A percentile compares a stretch with the other conserved stretches of the same genome.
phyloP scores from a whole-genome alignment of 176 grass and related monocot genomes.

The Guadua angustifolia region DNA sequence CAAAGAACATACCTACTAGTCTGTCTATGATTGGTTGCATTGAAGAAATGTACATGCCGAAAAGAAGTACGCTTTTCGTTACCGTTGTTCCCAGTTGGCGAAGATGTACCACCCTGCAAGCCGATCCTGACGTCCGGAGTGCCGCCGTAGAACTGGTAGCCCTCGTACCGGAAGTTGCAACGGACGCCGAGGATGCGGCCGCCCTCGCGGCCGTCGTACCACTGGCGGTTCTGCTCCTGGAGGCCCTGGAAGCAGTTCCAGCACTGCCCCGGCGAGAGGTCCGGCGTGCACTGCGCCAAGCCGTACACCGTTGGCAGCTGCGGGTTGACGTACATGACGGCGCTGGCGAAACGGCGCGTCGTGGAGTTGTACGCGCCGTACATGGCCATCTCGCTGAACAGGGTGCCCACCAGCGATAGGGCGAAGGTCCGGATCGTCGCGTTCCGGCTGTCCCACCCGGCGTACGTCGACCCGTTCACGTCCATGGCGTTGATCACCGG shows the following conservation, averaged over 20 bases:
- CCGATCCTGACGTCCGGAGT: slow-evolving; percentile 53
- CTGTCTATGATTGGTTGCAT: background rate
- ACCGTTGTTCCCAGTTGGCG: slow-evolving; percentile 3
- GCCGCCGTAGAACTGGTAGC: slow-evolving; percentile 54
- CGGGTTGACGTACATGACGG: slow-evolving; percentile 52
- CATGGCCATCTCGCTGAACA: slow-evolving; percentile 55
- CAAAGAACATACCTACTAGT: background rate
- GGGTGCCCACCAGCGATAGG: slow-evolving; percentile 51
- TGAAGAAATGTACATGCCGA: background rate
- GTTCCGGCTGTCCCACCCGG: slow-evolving; percentile 51
- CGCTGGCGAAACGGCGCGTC: slow-evolving; percentile 45
- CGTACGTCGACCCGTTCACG: slow-evolving; percentile 50
- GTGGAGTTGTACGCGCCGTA: slow-evolving; percentile 55
- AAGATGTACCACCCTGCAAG: background rate
- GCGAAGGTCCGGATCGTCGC: slow-evolving; percentile 48
- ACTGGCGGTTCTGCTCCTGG: slow-evolving; percentile 10
- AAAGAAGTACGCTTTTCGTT: background rate
- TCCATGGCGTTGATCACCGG: slow-evolving; percentile 49
- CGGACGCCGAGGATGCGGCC: slow-evolving; percentile 56
- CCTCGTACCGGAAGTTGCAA: slow-evolving; percentile 56
- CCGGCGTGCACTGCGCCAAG: slow-evolving; percentile 73
- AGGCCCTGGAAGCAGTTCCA: slow-evolving; percentile 52
- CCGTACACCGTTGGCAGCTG: slow-evolving; percentile 63
- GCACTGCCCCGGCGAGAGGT: slow-evolving; percentile 55
- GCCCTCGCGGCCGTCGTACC: slow-evolving; percentile 50